Base-by-base conservation (phyloP, 768 basidiomycete genomes). In the Termitomyces sp. region DNA sequence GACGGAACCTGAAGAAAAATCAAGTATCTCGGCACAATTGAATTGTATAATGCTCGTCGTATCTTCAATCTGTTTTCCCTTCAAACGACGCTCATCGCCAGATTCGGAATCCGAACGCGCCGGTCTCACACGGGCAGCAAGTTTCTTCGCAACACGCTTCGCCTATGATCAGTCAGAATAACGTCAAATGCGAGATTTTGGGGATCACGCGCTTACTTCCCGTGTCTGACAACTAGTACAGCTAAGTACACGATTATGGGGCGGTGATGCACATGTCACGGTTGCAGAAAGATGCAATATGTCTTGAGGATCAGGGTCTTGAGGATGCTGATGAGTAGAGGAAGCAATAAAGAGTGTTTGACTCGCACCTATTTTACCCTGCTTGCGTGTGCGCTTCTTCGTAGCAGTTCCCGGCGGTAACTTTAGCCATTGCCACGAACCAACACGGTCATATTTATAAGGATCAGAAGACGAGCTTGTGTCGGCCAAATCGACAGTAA, bases 1-100 rank as follows among this genome's bases (percentile, higher is more conserved):
- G 26, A 87, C 88, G 20, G 92, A 90, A 22, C 97, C 97, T 13
- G 86, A 79, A 6, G 86, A 88, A 69, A 98, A 94, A 68, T 95
- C 93, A 47, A 98, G 82, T 43, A 91, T 79, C 63, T 95, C 91
- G 0, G 91, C 81, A 63, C 95, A 96, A 67, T 98, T 98, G 76
- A 98, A 99, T 59, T 98, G 89, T 48, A 99, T 87, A 65, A 99
- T 95, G 66, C 87, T 88, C 22, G 83, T 86, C 4, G 86, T 86
- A 63, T 89, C 89, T 74, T 89, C 87, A 36, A 77, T 79, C 33
- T 75, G 72, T 58, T 72, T 72, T 37, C 73, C 78, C 65, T 82
- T 84, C 47, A 75, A 71, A 27, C 79, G 72, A 24, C 73, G 71
- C 50, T 85, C 83, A 57, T 87, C 86, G 24, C 74, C 76, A 4